Evolutionary conservation across 1,284 basidiomycete species (phyloP).

Genomic region (Cystobasidium slooffiae): DNA sequence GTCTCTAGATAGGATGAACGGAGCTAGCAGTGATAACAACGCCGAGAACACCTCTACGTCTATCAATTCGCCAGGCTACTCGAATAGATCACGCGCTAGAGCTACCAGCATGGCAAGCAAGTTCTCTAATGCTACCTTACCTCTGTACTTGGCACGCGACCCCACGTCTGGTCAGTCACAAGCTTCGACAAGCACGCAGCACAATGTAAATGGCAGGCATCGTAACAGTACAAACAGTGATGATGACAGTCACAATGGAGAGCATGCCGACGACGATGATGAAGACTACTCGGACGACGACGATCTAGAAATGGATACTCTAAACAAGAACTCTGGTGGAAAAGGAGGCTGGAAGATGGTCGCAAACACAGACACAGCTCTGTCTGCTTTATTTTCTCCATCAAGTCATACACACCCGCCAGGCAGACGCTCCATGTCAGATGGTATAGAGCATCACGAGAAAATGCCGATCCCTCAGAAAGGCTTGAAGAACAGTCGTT

Average conservation of each 20-base stretch:
- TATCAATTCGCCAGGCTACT: background rate
- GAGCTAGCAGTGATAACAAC: background rate
- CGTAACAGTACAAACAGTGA: background rate
- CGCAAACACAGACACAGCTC: slow-evolving; percentile 13
- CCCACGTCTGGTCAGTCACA: background rate
- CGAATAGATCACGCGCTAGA: slow-evolving; percentile 30
- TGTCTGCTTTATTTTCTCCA: background rate
- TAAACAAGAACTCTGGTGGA: slow-evolving; percentile 41
- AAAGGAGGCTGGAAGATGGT: slow-evolving; percentile 44
- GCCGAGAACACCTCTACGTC: background rate
- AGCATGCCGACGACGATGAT: slow-evolving; percentile 29
- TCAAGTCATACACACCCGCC: slow-evolving; percentile 9
- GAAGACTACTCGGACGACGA: slow-evolving; percentile 33
- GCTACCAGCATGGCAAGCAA: slow-evolving; percentile 35
- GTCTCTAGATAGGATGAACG: slow-evolving; percentile 10
- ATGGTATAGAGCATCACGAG: background rate
- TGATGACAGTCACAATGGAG: background rate
- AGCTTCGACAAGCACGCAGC: background rate
- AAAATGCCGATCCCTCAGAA: background rate
- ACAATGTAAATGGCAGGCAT: background rate
- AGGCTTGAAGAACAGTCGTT: slow-evolving; percentile 23
- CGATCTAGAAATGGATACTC: slow-evolving; percentile 37
- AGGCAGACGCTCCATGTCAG: background rate
- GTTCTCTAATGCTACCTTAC: slow-evolving; percentile 22
- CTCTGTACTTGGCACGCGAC: slow-evolving; percentile 18